Base-by-base conservation (phyloP, 192 early-diverging fungal species). In the Backusella macrospora region DNA sequence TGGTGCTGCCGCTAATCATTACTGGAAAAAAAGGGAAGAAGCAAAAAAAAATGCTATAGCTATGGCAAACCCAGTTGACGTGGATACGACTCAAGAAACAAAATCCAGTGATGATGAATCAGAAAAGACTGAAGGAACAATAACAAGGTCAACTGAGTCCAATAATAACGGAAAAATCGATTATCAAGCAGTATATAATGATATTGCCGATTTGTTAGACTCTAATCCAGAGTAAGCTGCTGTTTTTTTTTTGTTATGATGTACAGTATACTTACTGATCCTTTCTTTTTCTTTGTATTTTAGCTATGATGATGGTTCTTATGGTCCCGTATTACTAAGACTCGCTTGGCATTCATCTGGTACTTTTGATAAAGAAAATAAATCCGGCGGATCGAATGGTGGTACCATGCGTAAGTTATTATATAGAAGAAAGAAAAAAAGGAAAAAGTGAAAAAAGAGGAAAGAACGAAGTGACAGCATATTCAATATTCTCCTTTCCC, bases 281-380 rank as follows among this genome's bases (percentile, higher is more conserved):
- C 4, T 46, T 46, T 5, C 7, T 43, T 67, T 67, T 39, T 67
- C 18, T 23, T 2, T 34, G 29, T 34, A 2, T 34, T 34, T 14
- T 47, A 77, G 76, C 29, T 92, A 91, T 64, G 92, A 94, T 77
- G 92, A 94, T 68, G 94, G 94, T 64, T 90, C 89, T 38, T 89
- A 87, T 76, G 94, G 91, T 23, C 92, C 93, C 1, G 83, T 96
- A 40, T 84, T 96, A 76, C 75, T 95, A 63, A 90, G 94, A 23
- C 87, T 96, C 29, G 94, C 93, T 43, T 96, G 94, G 94, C 94
- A 96, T 83, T 80, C 91, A 6, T 87, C 88, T 52, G 94, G 94
- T n/a, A 93, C 93, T 40, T 94, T 85, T 79, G 89, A 89, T 79
- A 80, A 83, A 75, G 84, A 82, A 75, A 77, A 85, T 68, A 82